Conservation (phyloP, 1,284 basidiomycete species). For the Marasmius oreades region DNA sequence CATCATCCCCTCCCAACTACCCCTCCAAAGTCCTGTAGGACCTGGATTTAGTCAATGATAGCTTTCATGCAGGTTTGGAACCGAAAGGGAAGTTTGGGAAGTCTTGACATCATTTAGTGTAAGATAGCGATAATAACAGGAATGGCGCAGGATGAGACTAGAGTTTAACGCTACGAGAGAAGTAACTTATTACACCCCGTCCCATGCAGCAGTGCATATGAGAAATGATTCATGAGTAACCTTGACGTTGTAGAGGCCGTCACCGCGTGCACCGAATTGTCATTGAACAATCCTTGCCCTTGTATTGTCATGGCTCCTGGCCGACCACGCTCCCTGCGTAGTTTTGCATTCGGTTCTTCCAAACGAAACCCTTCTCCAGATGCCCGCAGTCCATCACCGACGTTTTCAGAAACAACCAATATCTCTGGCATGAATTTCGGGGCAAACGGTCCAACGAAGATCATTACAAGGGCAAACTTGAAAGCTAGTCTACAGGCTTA, state of each 20-base stretch:
- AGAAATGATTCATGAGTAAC: background rate
- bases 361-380: conserved; percentile 50
- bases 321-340: conserved; percentile 57
- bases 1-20: too few relatives aligned
- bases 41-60: too few relatives aligned
- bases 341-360: conserved; percentile 44
- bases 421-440: conserved; percentile 73
- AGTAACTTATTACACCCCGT: background rate
- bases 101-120: background rate
- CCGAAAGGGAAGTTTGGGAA: background rate
- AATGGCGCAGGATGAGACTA: background rate
- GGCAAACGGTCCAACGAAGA: conserved; percentile 67
- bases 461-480: conserved; percentile 80
- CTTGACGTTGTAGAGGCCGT: background rate
- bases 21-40: too few relatives aligned
- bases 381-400: conserved; percentile 64
- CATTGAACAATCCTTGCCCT: conserved; percentile 5
- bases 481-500: conserved; percentile 76
- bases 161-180: background rate
- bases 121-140: background rate
- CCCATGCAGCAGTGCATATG: too few relatives aligned
- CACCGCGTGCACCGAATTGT: background rate
- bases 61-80: background rate
- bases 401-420: conserved; percentile 79
- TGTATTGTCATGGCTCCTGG: conserved; percentile 45